phyloP scores from a whole-genome alignment of 2,329 filamentous ascomycete species.

The Fusarium sp. region DNA sequence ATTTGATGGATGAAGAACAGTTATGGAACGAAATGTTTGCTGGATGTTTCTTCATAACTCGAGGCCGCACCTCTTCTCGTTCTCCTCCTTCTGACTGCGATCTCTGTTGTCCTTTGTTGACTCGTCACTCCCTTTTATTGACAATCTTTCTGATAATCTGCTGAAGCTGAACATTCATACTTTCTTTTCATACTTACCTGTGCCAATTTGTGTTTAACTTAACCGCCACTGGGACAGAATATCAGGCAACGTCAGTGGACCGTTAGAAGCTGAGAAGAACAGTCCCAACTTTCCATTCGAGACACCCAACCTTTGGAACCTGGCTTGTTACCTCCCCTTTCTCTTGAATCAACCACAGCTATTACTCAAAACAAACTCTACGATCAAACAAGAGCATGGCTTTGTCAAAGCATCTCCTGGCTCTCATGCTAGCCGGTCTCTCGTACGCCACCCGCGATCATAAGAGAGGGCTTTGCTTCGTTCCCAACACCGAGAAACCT shows the following conservation, averaged over 20 bases:
- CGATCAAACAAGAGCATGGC: constrained; percentile 9
- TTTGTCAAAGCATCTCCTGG: constrained; percentile 8
- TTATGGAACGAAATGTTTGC: background rate
- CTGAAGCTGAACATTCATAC: background rate
- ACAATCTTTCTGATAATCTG: background rate
- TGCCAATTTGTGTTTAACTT: background rate
- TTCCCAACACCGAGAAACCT: constrained; percentile 63
- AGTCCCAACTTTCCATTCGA: background rate
- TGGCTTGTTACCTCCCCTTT: background rate
- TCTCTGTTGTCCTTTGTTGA: background rate
- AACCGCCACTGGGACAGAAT: background rate
- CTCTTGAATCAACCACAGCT: background rate
- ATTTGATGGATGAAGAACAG: background rate
- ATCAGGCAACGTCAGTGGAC: background rate
- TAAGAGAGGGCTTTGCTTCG: constrained; percentile 80
- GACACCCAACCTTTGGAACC: background rate
- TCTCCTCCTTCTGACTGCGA: background rate
- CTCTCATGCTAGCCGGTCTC: constrained; percentile 36
- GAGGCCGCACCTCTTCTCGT: background rate
- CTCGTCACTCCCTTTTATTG: background rate
- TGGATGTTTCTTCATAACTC: background rate
- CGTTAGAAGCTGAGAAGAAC: background rate
- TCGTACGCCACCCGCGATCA: constrained; percentile 46
- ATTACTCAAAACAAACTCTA: background rate
- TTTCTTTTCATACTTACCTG: background rate